These are phyloP conservation scores for Rutidosis leptorrhynchoides DNA, from an alignment of 129 eudicot genomes.

Conservation along the genomic window DNA sequence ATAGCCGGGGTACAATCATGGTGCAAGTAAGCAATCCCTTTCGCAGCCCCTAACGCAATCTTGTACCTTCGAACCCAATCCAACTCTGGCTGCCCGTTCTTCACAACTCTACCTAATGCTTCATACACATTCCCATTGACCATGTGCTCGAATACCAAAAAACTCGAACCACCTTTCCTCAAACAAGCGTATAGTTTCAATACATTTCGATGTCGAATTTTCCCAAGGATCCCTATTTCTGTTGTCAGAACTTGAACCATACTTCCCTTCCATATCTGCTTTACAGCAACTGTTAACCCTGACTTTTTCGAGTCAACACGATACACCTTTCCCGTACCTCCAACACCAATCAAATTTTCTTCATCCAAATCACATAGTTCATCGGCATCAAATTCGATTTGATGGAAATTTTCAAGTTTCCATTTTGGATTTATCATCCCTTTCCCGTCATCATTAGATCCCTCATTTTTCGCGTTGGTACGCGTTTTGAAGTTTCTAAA, in stretches of 20 bases:
- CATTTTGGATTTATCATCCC: constrained; percentile 42
- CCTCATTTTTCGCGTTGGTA: constrained; percentile 19
- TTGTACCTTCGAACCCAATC: constrained; percentile 72
- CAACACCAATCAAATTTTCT: constrained; percentile 72
- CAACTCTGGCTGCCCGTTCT: constrained; percentile 55
- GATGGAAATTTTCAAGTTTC: constrained; percentile 80
- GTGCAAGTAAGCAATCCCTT: constrained; percentile 84
- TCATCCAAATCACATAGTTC: constrained; percentile 64
- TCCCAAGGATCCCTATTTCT: constrained; percentile 79
- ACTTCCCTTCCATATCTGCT: constrained; percentile 63
- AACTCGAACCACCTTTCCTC: constrained; percentile 56
- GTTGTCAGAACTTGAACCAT: constrained; percentile 47
- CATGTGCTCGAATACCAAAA: constrained; percentile 90
- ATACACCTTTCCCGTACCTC: constrained; percentile 90
- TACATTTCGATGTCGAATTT: constrained; percentile 71
- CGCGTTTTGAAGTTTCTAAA: constrained; percentile 45
- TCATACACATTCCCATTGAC: constrained; percentile 68
- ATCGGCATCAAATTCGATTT: constrained; percentile 66
- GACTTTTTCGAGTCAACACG: constrained; percentile 68
- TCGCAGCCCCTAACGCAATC: constrained; percentile 88
- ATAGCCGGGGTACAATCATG: constrained; percentile 85
- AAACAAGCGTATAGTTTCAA: constrained; percentile 75
- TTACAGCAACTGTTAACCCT: constrained; percentile 79
- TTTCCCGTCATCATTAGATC: constrained; percentile 27
- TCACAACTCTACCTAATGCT: constrained; percentile 54